A percentile compares a stretch with the other conserved stretches of the same genome.
Evolutionary conservation across 169 alveolate genomes (phyloP).

Genomic region (Eimeria tenella): DNA sequence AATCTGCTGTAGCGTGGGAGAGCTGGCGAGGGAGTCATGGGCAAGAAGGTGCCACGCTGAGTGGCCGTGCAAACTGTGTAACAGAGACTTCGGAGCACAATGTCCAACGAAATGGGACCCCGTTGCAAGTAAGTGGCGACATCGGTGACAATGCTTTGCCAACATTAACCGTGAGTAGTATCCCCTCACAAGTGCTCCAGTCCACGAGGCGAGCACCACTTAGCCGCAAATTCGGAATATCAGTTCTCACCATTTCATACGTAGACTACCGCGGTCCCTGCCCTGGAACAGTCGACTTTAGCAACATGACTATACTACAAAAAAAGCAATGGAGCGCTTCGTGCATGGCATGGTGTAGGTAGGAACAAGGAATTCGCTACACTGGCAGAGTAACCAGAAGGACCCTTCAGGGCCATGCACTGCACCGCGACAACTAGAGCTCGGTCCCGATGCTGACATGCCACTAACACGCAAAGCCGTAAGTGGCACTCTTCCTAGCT

Average conservation of each 20-base stretch:
- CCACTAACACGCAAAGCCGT: conserved; percentile 74
- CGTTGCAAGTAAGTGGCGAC: not conserved
- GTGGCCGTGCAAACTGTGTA: conserved; percentile 68
- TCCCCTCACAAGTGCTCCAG: conserved; percentile 44
- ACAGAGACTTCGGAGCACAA: conserved; percentile 47
- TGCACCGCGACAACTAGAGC: conserved; percentile 36
- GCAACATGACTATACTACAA: conserved; percentile 59
- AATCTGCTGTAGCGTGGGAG: conserved; percentile 16
- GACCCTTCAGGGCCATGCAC: conserved; percentile 64
- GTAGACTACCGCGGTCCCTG: conserved; percentile 68
- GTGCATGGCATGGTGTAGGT: conserved; percentile 65
- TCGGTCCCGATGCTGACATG: conserved; percentile 72
- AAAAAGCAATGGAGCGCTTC: conserved; percentile 50
- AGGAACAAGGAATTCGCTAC: not conserved
- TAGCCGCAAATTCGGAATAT: not conserved
- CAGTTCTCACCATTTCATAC: not conserved
- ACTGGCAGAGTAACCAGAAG: conserved; percentile 15
- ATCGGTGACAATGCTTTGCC: not conserved
- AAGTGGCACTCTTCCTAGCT: conserved; percentile 14
- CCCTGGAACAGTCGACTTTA: conserved; percentile 62
- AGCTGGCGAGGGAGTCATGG: conserved; percentile 37
- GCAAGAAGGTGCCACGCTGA: conserved; percentile 63
- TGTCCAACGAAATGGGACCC: conserved; percentile 60
- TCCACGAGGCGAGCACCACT: conserved; percentile 31
- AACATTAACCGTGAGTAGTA: not conserved